Evolutionary conservation across 441 rosid species (phyloP).

Genomic region (Populus hybrid): DNA sequence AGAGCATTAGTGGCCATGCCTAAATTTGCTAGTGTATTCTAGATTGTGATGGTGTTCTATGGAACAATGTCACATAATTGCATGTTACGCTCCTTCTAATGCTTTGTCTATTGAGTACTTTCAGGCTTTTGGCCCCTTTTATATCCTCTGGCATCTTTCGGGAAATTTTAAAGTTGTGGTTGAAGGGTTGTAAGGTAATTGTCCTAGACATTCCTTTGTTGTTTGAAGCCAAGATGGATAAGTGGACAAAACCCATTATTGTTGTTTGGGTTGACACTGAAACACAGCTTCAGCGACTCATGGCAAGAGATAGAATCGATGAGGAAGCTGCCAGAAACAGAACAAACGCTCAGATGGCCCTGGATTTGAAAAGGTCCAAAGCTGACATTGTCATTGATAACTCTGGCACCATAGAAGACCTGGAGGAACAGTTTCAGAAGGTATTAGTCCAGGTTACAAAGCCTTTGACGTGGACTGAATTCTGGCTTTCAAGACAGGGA

Average conservation of each 20-base stretch:
- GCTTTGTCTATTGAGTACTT: slow-evolving; percentile 15
- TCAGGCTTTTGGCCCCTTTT: slow-evolving; percentile 67
- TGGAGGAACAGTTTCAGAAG: slow-evolving; percentile 46
- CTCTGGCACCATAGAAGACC: slow-evolving; percentile 60
- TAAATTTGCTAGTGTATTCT: background rate
- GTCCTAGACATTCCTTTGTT: slow-evolving; percentile 73
- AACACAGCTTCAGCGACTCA: slow-evolving; percentile 55
- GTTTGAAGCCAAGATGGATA: slow-evolving; percentile 75
- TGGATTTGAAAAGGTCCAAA: slow-evolving; percentile 53
- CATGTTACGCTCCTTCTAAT: background rate
- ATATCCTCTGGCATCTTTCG: slow-evolving; percentile 66
- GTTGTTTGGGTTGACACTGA: slow-evolving; percentile 55
- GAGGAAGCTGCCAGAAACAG: slow-evolving; percentile 62
- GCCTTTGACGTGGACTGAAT: slow-evolving; percentile 68
- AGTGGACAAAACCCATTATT: slow-evolving; percentile 59
- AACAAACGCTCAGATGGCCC: slow-evolving; percentile 54
- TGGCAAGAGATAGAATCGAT: slow-evolving; percentile 45
- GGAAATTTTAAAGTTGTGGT: slow-evolving; percentile 65
- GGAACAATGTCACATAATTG: background rate
- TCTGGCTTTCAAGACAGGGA: slow-evolving; percentile 75
- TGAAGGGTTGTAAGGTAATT: slow-evolving; percentile 55
- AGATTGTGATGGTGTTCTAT: background rate
- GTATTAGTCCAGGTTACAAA: slow-evolving; percentile 44
- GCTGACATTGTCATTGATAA: slow-evolving; percentile 76
- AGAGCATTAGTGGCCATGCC: background rate